Evolutionary conservation across 805 yeast genomes (phyloP).

Genomic region (Lachancea cidri): DNA sequence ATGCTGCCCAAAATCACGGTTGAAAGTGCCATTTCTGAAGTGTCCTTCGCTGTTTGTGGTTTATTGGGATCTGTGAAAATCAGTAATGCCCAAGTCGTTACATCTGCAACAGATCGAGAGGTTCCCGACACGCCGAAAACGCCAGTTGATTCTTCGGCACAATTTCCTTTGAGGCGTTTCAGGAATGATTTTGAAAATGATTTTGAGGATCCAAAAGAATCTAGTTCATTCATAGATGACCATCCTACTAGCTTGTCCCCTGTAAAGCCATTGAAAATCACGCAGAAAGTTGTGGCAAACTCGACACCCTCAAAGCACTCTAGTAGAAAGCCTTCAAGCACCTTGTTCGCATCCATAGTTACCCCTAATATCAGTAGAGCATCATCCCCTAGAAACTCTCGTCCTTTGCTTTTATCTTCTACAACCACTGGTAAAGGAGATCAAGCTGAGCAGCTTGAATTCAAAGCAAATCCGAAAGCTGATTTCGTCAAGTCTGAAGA

Average conservation of each 20-base stretch:
- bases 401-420: neutral
- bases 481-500: neutral
- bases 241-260: conserved; percentile 33
- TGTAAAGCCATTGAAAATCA: conserved; percentile 65
- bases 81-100: neutral
- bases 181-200: neutral
- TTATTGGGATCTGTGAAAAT: conserved; percentile 48
- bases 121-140: conserved; percentile 5
- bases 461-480: neutral
- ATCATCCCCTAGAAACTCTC: conserved; percentile 4
- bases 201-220: conserved; percentile 2
- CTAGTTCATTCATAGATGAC: conserved; percentile 1
- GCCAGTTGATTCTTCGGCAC: neutral
- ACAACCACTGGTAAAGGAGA: neutral
- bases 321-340: conserved; percentile 25
- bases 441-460: too few species aligned
- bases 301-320: conserved; percentile 6
- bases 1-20: conserved; percentile 65
- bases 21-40: conserved; percentile 71
- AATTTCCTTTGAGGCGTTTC: neutral
- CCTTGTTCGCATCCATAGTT: conserved; percentile 21
- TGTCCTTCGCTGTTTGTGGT: conserved; percentile 61
- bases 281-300: conserved; percentile 41
- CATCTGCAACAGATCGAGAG: neutral
- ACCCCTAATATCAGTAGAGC: conserved; percentile 8